Base-by-base conservation (phyloP, 176 grass and related monocot species). In the Oryza australiensis region DNA sequence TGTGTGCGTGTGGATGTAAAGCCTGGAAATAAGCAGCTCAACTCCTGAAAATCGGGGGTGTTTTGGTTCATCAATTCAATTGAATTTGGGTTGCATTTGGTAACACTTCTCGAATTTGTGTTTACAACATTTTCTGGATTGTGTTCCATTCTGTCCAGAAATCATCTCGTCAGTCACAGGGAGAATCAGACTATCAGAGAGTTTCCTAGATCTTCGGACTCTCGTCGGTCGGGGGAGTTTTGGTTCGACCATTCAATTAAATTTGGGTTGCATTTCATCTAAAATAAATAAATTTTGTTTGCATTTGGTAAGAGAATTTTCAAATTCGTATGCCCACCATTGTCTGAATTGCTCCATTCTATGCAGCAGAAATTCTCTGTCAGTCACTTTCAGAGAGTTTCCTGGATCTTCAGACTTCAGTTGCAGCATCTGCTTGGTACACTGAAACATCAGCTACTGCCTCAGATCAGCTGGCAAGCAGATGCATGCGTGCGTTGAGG, bases 241-340 rank as follows among this genome's bases (percentile, higher is more conserved):
- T 24, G 81, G 26, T 80, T 24, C 26, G 9, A 68, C n/a, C 42
- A 45, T 45, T 43, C 42, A 29, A 28, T 66, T 22, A 26, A 64
- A 49, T 22, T 66, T 34, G 64, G 7, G 18, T 42, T 68, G 38
- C 9, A 11, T 40, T 40, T 40, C 38, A 40, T 40, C 38, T 40
- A 11, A 11, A 40, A 40, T n/a, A 1, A 35, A 10, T 10, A 9
- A 10, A 40, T 40, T 40, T 40, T 40, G 9, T 8, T 40, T 40
- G 42, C 10, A 59, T 81, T 83, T 83, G 92, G 80, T 82, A 83
- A 76, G 66, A 76, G 66, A 89, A 46, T 0, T 46, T 46, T 46
- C 13, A 15, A 46, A 46, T 46, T 40, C 35, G 35, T 1, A 38
- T 9, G 35, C 35, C 8, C 35, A 9, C 8, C 42, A 45, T 45